Conservation (phyloP, 2,329 filamentous ascomycete species). For the Fusarium sp. region DNA sequence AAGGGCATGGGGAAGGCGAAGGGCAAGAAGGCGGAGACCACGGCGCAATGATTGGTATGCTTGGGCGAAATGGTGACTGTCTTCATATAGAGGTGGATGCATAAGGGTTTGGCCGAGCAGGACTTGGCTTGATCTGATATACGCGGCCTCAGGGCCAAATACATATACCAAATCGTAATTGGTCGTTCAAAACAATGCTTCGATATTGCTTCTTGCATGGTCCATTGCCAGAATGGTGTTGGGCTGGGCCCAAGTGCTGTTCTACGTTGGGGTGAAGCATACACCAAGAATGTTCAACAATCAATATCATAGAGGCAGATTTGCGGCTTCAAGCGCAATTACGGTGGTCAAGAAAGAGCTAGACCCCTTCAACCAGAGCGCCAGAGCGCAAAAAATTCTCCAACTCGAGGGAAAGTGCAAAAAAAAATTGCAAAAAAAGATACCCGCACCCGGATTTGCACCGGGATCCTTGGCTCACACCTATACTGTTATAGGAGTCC, state of each 20-base stretch:
- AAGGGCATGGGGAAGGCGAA: slow-evolving; percentile 36
- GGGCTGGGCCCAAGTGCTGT: neutral
- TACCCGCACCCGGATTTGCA: slow-evolving; percentile 53
- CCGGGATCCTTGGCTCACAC: slow-evolving; percentile 52
- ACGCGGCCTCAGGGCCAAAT: neutral
- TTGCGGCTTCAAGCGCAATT: neutral
- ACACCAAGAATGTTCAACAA: neutral
- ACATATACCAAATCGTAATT: neutral
- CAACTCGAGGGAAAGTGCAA: slow-evolving; percentile 6
- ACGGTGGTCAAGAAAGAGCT: neutral
- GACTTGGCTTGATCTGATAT: slow-evolving; percentile 23
- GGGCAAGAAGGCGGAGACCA: slow-evolving; percentile 33
- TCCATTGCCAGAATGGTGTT: neutral
- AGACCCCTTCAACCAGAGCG: too few species aligned
- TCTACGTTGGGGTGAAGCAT: neutral
- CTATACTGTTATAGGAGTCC: slow-evolving; percentile 50
- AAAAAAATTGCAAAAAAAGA: slow-evolving; percentile 23
- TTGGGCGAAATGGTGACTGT: neutral
- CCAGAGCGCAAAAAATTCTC: neutral
- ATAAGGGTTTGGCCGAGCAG: slow-evolving; percentile 24
- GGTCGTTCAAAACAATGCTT: neutral
- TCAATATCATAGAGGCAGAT: neutral
- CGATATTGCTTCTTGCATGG: neutral
- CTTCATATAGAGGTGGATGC: slow-evolving; percentile 3
- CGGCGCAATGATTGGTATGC: slow-evolving; percentile 26